Percentiles rank a stretch among this genome's conserved stretches.
phyloP scores from a whole-genome alignment of 352 stramenopile genomes.

The Phytophthora capsici region DNA sequence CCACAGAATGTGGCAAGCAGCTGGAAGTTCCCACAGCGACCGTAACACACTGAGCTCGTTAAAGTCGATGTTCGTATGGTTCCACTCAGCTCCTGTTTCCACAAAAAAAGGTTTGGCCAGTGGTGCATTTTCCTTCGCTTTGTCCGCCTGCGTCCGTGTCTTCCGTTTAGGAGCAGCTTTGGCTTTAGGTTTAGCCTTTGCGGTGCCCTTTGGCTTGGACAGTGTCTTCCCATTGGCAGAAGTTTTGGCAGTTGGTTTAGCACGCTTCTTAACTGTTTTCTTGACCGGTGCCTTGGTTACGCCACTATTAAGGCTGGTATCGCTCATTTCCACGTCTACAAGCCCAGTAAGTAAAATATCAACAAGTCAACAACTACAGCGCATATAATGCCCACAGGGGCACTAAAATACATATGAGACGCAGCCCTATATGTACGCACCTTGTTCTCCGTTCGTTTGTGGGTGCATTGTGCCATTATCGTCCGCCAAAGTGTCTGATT shows the following conservation, averaged over 20 bases:
- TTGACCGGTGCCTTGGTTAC: constrained; percentile 5
- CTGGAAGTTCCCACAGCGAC: constrained; percentile 76
- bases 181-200: constrained; percentile 37
- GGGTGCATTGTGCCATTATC: constrained; percentile 1
- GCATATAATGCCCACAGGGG: constrained; percentile 1
- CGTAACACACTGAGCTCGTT: constrained; percentile 70
- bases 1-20: constrained; percentile 85
- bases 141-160: constrained; percentile 57
- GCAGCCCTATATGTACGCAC: constrained; percentile 3
- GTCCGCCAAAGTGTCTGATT: constrained; percentile 3
- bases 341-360: constrained; percentile 28
- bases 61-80: constrained; percentile 76
- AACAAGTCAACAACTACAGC: constrained; percentile 11
- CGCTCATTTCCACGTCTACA: constrained; percentile 31
- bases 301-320: constrained; percentile 1
- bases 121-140: constrained; percentile 62
- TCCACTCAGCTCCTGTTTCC: constrained; percentile 74
- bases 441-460: constrained; percentile 4
- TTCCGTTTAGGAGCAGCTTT: constrained; percentile 64
- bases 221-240: constrained; percentile 25
- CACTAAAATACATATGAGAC: constrained; percentile 20
- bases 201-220: constrained; percentile 3
- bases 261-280: constrained; percentile 38
- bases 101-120: constrained; percentile 70
- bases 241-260: constrained; percentile 30